phyloP scores from a whole-genome alignment of 1,284 basidiomycete species.

The Ceraceosorus guamensis region DNA sequence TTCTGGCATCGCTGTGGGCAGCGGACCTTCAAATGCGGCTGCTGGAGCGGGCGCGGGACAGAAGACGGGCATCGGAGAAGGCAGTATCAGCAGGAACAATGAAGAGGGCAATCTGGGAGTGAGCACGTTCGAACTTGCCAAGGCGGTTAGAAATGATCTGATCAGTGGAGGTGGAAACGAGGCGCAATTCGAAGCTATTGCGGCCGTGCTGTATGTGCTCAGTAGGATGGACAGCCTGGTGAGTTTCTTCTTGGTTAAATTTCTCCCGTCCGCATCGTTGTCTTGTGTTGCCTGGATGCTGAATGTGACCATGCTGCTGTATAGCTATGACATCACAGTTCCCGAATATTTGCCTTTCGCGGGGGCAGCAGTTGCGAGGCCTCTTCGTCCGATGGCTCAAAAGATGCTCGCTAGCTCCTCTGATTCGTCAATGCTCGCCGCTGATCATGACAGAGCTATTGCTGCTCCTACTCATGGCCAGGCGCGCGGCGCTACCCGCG shows the following conservation, averaged over 20 bases:
- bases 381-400: too few species aligned
- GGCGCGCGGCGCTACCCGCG: too few species aligned
- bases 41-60: slow-evolving; percentile 12
- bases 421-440: too few species aligned
- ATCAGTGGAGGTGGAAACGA: slow-evolving; percentile 13
- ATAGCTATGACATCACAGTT: too few species aligned
- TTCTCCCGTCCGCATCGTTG: too few species aligned
- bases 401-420: too few species aligned
- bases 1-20: slow-evolving; percentile 16
- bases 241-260: slow-evolving; percentile 1
- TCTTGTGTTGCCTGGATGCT: too few species aligned
- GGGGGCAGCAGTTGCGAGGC: too few species aligned
- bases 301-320: too few species aligned
- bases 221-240: slow-evolving; percentile 37
- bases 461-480: too few species aligned
- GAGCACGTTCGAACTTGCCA: slow-evolving; percentile 28
- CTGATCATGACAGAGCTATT: too few species aligned
- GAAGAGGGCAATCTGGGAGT: slow-evolving; percentile 21
- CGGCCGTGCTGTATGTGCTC: slow-evolving; percentile 38
- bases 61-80: slow-evolving; percentile 15
- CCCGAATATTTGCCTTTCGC: too few species aligned
- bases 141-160: slow-evolving; percentile 32
- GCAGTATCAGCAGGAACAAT: slow-evolving; percentile 5
- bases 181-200: slow-evolving; percentile 39
- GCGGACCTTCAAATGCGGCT: slow-evolving; percentile 11